Conservation (phyloP, 2,329 filamentous ascomycete genomes). For the Phialophora expanda region DNA sequence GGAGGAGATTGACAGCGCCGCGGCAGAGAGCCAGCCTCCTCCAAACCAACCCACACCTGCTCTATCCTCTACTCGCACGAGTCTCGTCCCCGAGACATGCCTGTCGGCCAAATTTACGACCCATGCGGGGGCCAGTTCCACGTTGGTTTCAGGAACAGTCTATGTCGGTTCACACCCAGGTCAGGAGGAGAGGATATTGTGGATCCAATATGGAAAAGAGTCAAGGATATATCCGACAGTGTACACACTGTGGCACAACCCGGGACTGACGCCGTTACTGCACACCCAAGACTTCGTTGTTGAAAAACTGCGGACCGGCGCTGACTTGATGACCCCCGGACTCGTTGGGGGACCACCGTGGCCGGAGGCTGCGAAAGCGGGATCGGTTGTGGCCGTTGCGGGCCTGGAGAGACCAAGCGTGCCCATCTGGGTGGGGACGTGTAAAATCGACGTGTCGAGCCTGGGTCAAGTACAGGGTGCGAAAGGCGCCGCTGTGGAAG, state of each 20-base stretch:
- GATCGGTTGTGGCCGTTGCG: conserved; percentile 67
- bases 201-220: conserved; percentile 66
- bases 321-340: conserved; percentile 72
- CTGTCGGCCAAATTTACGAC: conserved; percentile 69
- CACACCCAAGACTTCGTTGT: conserved; percentile 65
- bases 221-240: conserved; percentile 57
- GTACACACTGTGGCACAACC: conserved; percentile 70
- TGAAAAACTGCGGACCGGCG: conserved; percentile 68
- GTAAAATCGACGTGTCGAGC: conserved; percentile 65
- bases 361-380: conserved; percentile 62
- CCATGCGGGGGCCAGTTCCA: conserved; percentile 66
- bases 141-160: conserved; percentile 66
- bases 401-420: conserved; percentile 64
- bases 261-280: conserved; percentile 65
- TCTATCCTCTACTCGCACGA: conserved; percentile 59
- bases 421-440: conserved; percentile 68
- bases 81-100: conserved; percentile 67
- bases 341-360: conserved; percentile 69
- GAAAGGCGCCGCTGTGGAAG: conserved; percentile 69
- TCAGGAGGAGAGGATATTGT: conserved; percentile 65
- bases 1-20: conserved; percentile 43
- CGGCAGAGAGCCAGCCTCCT: conserved; percentile 48
- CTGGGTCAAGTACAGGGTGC: conserved; percentile 62
- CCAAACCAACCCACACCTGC: conserved; percentile 53
- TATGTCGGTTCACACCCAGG: conserved; percentile 66